These are phyloP conservation scores for Thalia dealbata DNA, from an alignment of 176 grass and related monocot species.

Conservation along the genomic window DNA sequence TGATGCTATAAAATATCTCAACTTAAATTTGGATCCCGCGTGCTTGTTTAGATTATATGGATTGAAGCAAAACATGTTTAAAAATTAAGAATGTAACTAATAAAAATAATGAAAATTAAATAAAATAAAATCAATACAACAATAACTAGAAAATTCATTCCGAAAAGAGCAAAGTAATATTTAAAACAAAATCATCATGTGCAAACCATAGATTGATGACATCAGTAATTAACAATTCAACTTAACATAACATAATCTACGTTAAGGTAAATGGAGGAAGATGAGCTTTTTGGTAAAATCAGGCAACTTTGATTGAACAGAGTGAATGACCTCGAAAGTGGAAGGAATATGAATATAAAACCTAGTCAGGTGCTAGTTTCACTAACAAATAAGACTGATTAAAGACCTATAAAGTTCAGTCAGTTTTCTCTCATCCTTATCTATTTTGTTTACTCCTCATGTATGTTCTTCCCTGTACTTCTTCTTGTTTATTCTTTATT, in stretches of 20 bases:
- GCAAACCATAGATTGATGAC: too few species aligned
- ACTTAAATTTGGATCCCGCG: neutral
- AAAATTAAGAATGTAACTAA: neutral
- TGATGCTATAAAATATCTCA: neutral
- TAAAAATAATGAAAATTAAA: slow-evolving; percentile 1
- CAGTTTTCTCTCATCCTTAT: neutral
- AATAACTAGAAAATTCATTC: neutral
- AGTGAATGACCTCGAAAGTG: too few species aligned
- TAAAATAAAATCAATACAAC: neutral
- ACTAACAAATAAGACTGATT: neutral
- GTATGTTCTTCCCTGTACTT: neutral
- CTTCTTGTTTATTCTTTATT: neutral
- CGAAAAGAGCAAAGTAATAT: neutral
- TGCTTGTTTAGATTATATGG: neutral
- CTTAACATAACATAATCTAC: too few species aligned
- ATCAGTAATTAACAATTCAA: too few species aligned
- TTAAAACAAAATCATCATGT: neutral
- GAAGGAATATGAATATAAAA: too few species aligned
- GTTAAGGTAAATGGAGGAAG: too few species aligned
- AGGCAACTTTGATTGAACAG: too few species aligned
- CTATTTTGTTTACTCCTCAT: neutral
- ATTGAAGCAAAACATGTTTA: neutral
- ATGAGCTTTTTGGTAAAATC: too few species aligned
- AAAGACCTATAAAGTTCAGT: neutral
- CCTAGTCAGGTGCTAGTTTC: too few species aligned